Conservation (phyloP, 306 rosid genomes). For the Comarum palustre region DNA sequence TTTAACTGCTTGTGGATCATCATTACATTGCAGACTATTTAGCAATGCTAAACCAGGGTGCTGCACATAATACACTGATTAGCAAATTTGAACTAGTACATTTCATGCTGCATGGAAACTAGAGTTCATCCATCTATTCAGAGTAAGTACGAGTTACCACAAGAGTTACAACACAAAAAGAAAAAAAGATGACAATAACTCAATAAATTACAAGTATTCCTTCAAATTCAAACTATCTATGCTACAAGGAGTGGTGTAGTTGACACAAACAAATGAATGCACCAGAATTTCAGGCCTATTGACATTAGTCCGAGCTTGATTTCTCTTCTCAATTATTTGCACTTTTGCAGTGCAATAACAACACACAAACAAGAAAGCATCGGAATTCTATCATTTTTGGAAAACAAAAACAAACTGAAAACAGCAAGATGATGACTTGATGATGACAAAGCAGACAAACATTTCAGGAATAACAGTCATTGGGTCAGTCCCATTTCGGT, state of each 20-base stretch:
- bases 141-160: not conserved
- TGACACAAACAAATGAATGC: not conserved
- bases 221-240: not conserved
- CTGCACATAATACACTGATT: not conserved
- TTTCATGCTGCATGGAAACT: not conserved
- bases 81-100: not conserved
- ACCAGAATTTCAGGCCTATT: not conserved
- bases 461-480: not conserved
- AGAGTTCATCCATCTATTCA: not conserved
- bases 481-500: not conserved
- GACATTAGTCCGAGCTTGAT: not conserved
- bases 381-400: not conserved
- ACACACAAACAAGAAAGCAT: not conserved
- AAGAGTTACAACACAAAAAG: not conserved
- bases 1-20: not conserved
- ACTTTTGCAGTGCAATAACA: not conserved
- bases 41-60: not conserved
- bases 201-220: not conserved
- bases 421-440: not conserved
- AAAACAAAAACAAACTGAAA: not conserved
- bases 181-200: not conserved
- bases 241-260: not conserved
- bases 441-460: not conserved
- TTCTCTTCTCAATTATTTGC: not conserved
- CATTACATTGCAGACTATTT: not conserved